Percentiles rank a stretch among this genome's conserved stretches.
These are phyloP conservation scores for Nissolia schottii DNA, from an alignment of 306 rosid species.

Conservation along the genomic window DNA sequence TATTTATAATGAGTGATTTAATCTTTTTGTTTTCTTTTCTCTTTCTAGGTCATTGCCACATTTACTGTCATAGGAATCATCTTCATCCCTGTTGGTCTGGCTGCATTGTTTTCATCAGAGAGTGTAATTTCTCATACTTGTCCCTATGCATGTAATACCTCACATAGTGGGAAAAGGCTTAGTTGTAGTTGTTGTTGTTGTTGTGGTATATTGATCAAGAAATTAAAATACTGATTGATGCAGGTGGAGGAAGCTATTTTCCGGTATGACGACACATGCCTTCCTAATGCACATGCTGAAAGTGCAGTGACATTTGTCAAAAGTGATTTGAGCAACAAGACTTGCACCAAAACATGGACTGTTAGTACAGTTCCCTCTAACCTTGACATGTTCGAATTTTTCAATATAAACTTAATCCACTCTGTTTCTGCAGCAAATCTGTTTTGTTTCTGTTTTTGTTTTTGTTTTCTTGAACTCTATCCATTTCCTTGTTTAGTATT, in stretches of 20 bases:
- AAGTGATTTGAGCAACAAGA: conserved; percentile 50
- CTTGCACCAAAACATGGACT: conserved; percentile 51
- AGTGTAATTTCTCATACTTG: conserved; percentile 23
- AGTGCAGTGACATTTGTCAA: conserved; percentile 45
- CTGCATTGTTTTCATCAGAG: conserved; percentile 34
- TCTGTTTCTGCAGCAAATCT: background rate
- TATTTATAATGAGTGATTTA: background rate
- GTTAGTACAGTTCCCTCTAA: conserved; percentile 43
- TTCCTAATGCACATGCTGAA: conserved; percentile 33
- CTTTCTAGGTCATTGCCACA: conserved; percentile 28
- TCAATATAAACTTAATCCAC: background rate
- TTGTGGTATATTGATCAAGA: background rate
- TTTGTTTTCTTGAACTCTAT: background rate
- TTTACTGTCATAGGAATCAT: conserved; percentile 29
- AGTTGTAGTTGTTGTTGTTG: too few relatives aligned
- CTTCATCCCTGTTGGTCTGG: conserved; percentile 44
- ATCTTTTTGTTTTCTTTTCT: background rate
- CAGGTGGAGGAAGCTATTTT: conserved; percentile 66
- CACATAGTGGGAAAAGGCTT: background rate
- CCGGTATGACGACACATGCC: conserved; percentile 56
- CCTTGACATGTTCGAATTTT: background rate
- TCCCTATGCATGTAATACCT: background rate
- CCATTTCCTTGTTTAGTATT: background rate
- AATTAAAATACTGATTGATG: conserved; percentile 24
- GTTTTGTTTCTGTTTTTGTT: background rate